A percentile compares a stretch with the other conserved stretches of the same genome.
Conservation (phyloP, 176 grass and related monocot species). For the Oryza meyeriana region DNA sequence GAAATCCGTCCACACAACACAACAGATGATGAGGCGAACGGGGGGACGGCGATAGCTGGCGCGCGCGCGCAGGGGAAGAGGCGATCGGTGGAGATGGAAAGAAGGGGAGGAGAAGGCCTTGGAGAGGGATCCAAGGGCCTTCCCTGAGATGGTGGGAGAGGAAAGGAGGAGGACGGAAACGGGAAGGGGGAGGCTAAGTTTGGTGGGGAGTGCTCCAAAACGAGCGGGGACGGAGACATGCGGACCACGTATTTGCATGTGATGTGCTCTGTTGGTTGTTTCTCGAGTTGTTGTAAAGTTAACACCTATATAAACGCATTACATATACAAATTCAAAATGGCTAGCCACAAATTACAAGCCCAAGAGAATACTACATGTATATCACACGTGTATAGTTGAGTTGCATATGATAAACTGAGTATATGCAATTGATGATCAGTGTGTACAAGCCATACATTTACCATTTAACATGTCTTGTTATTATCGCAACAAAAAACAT, state of each 20-base stretch:
- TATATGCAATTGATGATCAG: background rate
- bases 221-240: constrained; percentile 20
- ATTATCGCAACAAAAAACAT: constrained; percentile 24
- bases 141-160: constrained; percentile 33
- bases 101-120: constrained; percentile 39
- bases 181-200: constrained; percentile 34
- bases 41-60: background rate
- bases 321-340: background rate
- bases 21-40: background rate
- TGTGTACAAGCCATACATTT: too few relatives aligned
- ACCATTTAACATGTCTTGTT: background rate
- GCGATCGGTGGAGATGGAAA: background rate
- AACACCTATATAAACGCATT: background rate
- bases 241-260: too few relatives aligned
- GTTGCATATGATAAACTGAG: background rate
- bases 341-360: background rate
- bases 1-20: too few relatives aligned
- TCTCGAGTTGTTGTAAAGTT: too few relatives aligned
- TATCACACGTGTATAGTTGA: background rate
- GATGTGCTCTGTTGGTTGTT: too few relatives aligned
- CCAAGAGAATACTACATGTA: background rate
- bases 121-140: constrained; percentile 53
- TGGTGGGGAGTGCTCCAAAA: constrained; percentile 26
- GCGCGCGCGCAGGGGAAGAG: background rate
- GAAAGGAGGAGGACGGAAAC: constrained; percentile 33